These are phyloP conservation scores for Zymoseptoria brevis DNA, from an alignment of 2,329 filamentous ascomycete genomes.

Conservation along the genomic window DNA sequence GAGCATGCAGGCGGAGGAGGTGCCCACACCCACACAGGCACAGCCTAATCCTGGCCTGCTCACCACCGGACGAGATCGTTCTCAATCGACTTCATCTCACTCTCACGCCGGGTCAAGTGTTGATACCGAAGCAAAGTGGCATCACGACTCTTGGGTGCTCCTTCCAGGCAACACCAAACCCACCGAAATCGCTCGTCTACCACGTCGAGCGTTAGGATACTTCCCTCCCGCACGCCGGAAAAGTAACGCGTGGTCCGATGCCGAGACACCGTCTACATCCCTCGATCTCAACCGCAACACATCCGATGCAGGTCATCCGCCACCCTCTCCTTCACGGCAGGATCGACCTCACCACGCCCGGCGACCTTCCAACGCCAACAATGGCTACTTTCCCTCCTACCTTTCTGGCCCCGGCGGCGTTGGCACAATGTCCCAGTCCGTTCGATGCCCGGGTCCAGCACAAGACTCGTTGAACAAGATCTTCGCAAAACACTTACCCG, in stretches of 20 bases:
- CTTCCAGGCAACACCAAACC: conserved; percentile 63
- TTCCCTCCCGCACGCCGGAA: conserved; percentile 88
- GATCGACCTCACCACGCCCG: conserved; percentile 35
- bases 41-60: conserved; percentile 3
- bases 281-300: conserved; percentile 48
- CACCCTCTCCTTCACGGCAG: conserved; percentile 28
- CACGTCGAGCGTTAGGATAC: conserved; percentile 73
- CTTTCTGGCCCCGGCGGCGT: conserved; percentile 82
- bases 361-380: conserved; percentile 32
- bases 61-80: conserved; percentile 27
- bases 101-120: conserved; percentile 30
- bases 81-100: conserved; percentile 30
- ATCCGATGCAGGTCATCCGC: conserved; percentile 22
- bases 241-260: conserved; percentile 56
- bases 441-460: conserved; percentile 70
- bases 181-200: conserved; percentile 78
- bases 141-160: conserved; percentile 81
- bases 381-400: conserved; percentile 39
- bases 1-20: conserved; percentile 30
- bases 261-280: conserved; percentile 61
- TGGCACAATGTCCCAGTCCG: conserved; percentile 65
- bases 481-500: conserved; percentile 74
- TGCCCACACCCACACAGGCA: conserved; percentile 28
- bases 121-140: conserved; percentile 64
- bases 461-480: conserved; percentile 78